Conservation (phyloP, 2,329 filamentous ascomycete species). For the Coniochaeta sp. region DNA sequence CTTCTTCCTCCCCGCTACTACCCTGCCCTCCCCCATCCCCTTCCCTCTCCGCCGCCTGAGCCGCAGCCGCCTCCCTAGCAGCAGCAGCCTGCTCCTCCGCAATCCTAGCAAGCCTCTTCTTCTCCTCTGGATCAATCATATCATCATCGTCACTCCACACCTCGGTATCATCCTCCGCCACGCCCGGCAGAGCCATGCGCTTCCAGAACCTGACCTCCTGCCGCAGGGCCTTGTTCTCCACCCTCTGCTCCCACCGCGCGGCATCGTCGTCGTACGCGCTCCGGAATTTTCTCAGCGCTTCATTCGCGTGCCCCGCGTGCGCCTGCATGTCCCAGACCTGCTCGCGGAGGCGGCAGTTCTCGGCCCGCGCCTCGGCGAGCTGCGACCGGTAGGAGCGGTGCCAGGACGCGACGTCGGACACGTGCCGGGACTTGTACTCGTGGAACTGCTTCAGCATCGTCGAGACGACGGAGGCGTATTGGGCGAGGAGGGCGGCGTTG, state of each 20-base stretch:
- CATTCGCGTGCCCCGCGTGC: conserved; percentile 51
- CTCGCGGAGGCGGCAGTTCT: conserved; percentile 55
- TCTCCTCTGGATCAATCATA: conserved; percentile 53
- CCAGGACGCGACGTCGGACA: conserved; percentile 55
- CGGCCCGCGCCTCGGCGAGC: conserved; percentile 57
- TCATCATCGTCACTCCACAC: conserved; percentile 60
- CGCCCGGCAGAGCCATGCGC: conserved; percentile 55
- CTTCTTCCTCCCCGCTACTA: background rate
- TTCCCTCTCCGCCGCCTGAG: conserved; percentile 12
- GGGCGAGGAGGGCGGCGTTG: conserved; percentile 50
- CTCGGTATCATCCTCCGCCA: conserved; percentile 51
- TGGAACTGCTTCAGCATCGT: conserved; percentile 58
- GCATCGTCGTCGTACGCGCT: conserved; percentile 49
- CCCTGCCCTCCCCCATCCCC: background rate
- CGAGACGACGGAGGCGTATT: conserved; percentile 51
- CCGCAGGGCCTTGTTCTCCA: conserved; percentile 43
- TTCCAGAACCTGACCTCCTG: conserved; percentile 62
- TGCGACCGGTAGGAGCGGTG: conserved; percentile 60
- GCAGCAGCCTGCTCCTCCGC: conserved; percentile 27
- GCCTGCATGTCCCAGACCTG: conserved; percentile 63
- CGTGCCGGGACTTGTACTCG: conserved; percentile 57
- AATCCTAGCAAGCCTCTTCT: conserved; percentile 42
- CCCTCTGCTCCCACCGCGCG: conserved; percentile 43
- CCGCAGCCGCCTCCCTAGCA: too few relatives aligned
- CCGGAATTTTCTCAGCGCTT: conserved; percentile 49